A percentile compares a stretch with the other conserved stretches of the same genome.
phyloP scores from a whole-genome alignment of 352 stramenopile genomes.

The Globisporangium heterothallicum region DNA sequence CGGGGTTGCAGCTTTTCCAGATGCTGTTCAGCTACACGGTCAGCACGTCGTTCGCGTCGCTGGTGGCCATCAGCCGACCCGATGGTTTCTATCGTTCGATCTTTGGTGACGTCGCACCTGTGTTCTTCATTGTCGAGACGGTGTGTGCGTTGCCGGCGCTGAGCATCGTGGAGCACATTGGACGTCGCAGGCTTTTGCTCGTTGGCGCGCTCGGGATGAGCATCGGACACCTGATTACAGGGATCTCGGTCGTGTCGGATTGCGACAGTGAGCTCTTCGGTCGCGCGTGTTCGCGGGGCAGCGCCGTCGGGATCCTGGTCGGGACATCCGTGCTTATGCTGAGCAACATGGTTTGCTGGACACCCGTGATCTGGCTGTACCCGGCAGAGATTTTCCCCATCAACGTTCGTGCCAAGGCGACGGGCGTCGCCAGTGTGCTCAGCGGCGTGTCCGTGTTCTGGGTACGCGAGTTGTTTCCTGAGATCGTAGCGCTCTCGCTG shows the following conservation, averaged over 20 bases:
- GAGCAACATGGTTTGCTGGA: slow-evolving; percentile 42
- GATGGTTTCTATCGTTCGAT: slow-evolving; percentile 18
- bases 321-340: slow-evolving; percentile 30
- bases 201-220: slow-evolving; percentile 37
- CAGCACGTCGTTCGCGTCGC: neutral
- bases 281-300: slow-evolving; percentile 19
- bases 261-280: slow-evolving; percentile 28
- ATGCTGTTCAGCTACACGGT: slow-evolving; percentile 13
- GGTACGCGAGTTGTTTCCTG: slow-evolving; percentile 12
- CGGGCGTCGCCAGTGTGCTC: slow-evolving; percentile 30
- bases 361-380: slow-evolving; percentile 47
- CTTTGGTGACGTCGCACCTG: slow-evolving; percentile 28
- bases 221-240: slow-evolving; percentile 28
- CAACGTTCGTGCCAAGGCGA: slow-evolving; percentile 38
- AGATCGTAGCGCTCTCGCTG: slow-evolving; percentile 2
- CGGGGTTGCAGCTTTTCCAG: slow-evolving; percentile 34
- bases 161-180: slow-evolving; percentile 27
- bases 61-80: slow-evolving; percentile 30
- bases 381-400: slow-evolving; percentile 50
- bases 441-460: slow-evolving; percentile 18
- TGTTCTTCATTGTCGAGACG: slow-evolving; percentile 26
- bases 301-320: slow-evolving; percentile 33
- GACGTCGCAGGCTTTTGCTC: slow-evolving; percentile 33
- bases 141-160: slow-evolving; percentile 34
- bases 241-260: slow-evolving; percentile 29